phyloP scores from a whole-genome alignment of 768 basidiomycete species.

The Psilocybe azurescens region DNA sequence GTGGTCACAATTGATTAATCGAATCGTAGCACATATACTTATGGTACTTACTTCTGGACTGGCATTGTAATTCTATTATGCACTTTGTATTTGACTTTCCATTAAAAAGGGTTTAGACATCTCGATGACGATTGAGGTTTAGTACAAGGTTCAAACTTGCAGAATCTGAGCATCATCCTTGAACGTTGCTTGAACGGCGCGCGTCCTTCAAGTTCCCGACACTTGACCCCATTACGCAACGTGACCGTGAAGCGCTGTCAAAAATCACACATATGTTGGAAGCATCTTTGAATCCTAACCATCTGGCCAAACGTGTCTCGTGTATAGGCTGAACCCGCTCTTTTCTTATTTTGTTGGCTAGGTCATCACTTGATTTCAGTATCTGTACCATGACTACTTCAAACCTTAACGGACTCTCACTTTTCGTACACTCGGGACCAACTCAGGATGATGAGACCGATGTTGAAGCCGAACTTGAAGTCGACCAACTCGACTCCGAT shows the following conservation, averaged over 20 bases:
- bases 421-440: slow-evolving; percentile 10
- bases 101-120: no score
- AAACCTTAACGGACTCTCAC: slow-evolving; percentile 17
- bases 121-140: no score
- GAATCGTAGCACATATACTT: not conserved
- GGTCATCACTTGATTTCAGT: not conserved
- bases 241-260: slow-evolving; percentile 31
- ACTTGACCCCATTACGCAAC: slow-evolving; percentile 10
- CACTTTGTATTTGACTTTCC: no score
- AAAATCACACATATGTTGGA: slow-evolving; percentile 26
- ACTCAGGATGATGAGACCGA: slow-evolving; percentile 47
- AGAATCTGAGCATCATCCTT: no score
- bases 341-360: not conserved
- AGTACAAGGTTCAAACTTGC: no score
- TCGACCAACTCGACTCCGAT: slow-evolving; percentile 71
- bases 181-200: not conserved
- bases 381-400: slow-evolving; percentile 13
- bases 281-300: not conserved
- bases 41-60: no score
- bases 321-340: not conserved
- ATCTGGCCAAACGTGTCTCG: no score
- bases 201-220: not conserved
- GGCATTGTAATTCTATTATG: no score
- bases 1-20: slow-evolving; percentile 46
- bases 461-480: slow-evolving; percentile 65